Evolutionary conservation across 2,329 filamentous ascomycete genomes (phyloP).

Genomic region (Colletotrichum lini): DNA sequence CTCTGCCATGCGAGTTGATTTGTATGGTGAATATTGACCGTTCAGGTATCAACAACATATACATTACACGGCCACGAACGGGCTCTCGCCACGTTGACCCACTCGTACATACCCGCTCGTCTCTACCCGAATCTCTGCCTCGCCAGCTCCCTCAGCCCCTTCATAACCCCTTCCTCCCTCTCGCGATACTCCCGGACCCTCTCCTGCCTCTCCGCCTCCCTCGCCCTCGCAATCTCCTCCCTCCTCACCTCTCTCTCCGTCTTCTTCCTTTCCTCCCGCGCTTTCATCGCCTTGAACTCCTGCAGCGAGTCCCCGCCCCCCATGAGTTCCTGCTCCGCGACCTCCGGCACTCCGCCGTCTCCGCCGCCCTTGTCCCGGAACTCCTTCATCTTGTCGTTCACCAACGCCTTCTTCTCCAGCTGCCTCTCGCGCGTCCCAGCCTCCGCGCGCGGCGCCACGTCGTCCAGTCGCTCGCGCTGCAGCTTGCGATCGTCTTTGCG

Average conservation of each 20-base stretch:
- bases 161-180: constrained; percentile 89
- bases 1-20: too few relatives aligned
- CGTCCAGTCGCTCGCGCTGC: constrained; percentile 83
- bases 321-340: constrained; percentile 84
- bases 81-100: too few relatives aligned
- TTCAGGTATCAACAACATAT: too few relatives aligned
- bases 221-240: constrained; percentile 84
- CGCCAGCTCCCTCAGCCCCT: constrained; percentile 84
- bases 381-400: constrained; percentile 79
- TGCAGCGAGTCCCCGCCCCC: constrained; percentile 76
- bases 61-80: too few relatives aligned
- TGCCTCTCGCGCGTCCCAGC: constrained; percentile 85
- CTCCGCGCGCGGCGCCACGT: constrained; percentile 86
- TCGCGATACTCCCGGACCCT: constrained; percentile 76
- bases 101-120: not conserved
- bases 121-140: constrained; percentile 80
- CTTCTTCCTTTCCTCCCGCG: constrained; percentile 79
- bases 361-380: constrained; percentile 72
- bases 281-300: constrained; percentile 78
- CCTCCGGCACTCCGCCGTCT: constrained; percentile 59
- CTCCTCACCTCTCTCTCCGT: constrained; percentile 86
- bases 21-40: too few relatives aligned
- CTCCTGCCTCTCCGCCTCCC: constrained; percentile 85
- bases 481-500: constrained; percentile 75
- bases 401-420: constrained; percentile 86